A percentile compares a stretch with the other conserved stretches of the same genome.
phyloP scores from a whole-genome alignment of 805 yeast genomes.

The Yarrowia osloensis region DNA sequence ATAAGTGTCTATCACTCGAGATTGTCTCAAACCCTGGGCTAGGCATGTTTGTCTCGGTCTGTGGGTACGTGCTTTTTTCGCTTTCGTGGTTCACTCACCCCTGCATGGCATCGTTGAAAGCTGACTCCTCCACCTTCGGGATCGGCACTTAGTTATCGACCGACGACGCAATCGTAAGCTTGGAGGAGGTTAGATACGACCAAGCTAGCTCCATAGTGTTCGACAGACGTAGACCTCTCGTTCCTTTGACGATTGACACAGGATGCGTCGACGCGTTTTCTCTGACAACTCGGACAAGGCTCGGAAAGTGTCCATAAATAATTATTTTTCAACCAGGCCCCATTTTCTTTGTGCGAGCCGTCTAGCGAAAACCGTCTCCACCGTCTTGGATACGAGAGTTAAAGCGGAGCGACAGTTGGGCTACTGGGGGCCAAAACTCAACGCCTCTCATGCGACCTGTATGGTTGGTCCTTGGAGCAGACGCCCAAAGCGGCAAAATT shows the following conservation, averaged over 20 bases:
- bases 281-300: no score
- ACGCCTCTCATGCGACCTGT: conserved; percentile 19
- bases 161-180: neutral
- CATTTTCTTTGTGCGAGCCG: neutral
- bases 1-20: neutral
- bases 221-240: no score
- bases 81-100: neutral
- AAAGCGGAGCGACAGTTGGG: conserved; percentile 3
- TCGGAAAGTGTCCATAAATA: no score
- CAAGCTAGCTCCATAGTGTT: no score
- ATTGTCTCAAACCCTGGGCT: neutral
- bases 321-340: neutral
- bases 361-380: neutral
- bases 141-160: neutral
- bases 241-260: no score
- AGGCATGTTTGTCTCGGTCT: neutral
- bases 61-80: neutral
- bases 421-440: conserved; percentile 4
- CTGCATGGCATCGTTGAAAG: neutral
- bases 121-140: neutral
- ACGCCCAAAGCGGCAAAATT: neutral
- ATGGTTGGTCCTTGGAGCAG: neutral
- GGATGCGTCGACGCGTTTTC: no score
- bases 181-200: no score
- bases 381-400: conserved; percentile 9